Conservation (phyloP, 2,329 filamentous ascomycete genomes). For the Tolypocladium paradoxum region DNA sequence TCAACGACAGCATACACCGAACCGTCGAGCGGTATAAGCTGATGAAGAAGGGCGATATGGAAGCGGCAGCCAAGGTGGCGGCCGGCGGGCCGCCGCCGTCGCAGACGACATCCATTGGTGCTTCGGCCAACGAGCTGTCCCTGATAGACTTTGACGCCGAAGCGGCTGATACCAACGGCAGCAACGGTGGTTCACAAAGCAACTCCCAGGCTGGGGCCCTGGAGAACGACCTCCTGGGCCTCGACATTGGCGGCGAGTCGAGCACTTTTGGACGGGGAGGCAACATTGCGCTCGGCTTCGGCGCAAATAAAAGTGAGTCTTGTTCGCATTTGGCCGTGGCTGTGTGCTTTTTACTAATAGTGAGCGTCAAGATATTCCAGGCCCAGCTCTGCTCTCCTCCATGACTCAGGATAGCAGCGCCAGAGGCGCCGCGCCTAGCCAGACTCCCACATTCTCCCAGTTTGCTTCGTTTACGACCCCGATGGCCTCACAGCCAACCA, state of each 20-base stretch:
- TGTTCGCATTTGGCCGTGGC: background rate
- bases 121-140: slow-evolving; percentile 61
- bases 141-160: slow-evolving; percentile 82
- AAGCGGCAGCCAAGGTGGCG: slow-evolving; percentile 72
- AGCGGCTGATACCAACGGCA: slow-evolving; percentile 41
- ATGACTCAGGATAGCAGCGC: slow-evolving; percentile 50
- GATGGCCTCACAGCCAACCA: slow-evolving; percentile 38
- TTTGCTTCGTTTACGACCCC: slow-evolving; percentile 46
- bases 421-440: slow-evolving; percentile 28
- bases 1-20: slow-evolving; percentile 97
- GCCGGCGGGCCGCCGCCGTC: slow-evolving; percentile 51
- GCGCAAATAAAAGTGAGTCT: slow-evolving; percentile 53
- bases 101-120: slow-evolving; percentile 47
- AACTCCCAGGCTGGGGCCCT: slow-evolving; percentile 51
- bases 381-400: slow-evolving; percentile 53
- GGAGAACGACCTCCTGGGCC: slow-evolving; percentile 81
- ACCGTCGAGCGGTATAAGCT: slow-evolving; percentile 93
- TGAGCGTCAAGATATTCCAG: slow-evolving; percentile 44
- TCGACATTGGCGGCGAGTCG: slow-evolving; percentile 62
- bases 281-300: slow-evolving; percentile 73
- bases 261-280: slow-evolving; percentile 61
- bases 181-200: slow-evolving; percentile 25
- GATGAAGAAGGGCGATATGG: slow-evolving; percentile 88
- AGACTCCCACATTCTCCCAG: slow-evolving; percentile 38
- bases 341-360: background rate